Conservation (phyloP, 805 yeast genomes). For the Saturnispora quitensis region DNA sequence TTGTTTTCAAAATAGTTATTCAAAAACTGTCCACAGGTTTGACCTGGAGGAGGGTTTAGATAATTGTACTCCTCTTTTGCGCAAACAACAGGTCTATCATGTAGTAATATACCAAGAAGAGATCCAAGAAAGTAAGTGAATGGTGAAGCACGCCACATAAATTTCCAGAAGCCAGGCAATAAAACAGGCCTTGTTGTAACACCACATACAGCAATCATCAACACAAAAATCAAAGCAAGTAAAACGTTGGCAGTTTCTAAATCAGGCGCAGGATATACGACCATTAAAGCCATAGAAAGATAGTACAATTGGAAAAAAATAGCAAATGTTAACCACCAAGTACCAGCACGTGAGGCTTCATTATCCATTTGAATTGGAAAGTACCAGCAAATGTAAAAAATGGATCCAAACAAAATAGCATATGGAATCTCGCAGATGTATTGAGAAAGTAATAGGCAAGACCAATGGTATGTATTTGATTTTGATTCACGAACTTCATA, state of each 20-base stretch:
- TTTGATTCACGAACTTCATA: constrained; percentile 63
- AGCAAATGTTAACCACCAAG: constrained; percentile 30
- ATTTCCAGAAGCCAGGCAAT: constrained; percentile 80
- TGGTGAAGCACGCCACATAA: constrained; percentile 69
- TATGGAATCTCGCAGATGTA: constrained; percentile 53
- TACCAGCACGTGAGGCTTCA: constrained; percentile 35
- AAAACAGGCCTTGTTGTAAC: constrained; percentile 47
- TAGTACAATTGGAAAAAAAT: constrained; percentile 37
- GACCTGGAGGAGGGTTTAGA: constrained; percentile 47
- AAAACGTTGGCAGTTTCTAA: constrained; percentile 60
- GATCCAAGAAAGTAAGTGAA: constrained; percentile 57
- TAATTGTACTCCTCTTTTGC: constrained; percentile 37
- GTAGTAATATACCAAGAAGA: constrained; percentile 40
- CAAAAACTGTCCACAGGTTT: constrained; percentile 54
- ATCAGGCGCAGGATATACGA: constrained; percentile 51
- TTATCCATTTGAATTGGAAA: constrained; percentile 29
- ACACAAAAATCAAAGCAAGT: constrained; percentile 44
- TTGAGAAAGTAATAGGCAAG: constrained; percentile 45
- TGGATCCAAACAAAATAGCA: constrained; percentile 37
- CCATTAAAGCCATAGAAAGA: constrained; percentile 43
- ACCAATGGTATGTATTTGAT: constrained; percentile 69
- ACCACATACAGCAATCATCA: constrained; percentile 60
- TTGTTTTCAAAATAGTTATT: constrained; percentile 26
- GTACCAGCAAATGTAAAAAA: constrained; percentile 35
- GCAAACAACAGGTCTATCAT: constrained; percentile 45